Base-by-base conservation (phyloP, 352 stramenopile genomes). In the Phytophthora multivora region DNA sequence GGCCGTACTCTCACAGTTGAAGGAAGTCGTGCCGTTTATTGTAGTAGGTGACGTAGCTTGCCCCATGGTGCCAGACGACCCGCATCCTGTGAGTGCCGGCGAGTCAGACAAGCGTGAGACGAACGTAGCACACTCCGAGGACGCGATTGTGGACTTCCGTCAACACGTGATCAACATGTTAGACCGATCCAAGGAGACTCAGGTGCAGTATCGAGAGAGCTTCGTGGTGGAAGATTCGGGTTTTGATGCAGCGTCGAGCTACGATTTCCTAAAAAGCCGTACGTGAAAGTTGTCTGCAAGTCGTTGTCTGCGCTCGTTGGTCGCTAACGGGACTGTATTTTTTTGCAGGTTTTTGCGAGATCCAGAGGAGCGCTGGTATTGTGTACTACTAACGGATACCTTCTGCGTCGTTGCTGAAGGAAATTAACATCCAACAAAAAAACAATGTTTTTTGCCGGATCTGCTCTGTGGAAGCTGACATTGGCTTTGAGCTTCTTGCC, bases 191-290 rank as follows among this genome's bases (percentile, higher is more conserved):
- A 79, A 87, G 57, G 66, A 83, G 47, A 50, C 52, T 18, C 78
- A 77, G 26, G 60, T 66, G 23, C 62, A 67, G 18, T 71, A 82
- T 43, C 80, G 78, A 6, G 60, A 70, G 25, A 87, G 75, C 59
- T 90, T 89, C 33, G 43, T 77, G 26, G 64, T 80, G 21, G 57
- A 73, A 8, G 33, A 56, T 23, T 88, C 81, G 23, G 65, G 65
- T n/a, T 89, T 88, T 63, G 74, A 91, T 48, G 81, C 81, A 15
- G 65, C 62, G 33, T 63, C 59, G 15, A 74, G 71, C 46, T 88
- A 88, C 56, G 75, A 86, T 59, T 89, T 90, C 56, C 78, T 91
- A 73, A 91, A 91, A 45, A 71, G 53, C 50, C 81, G 79, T 89
- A 83, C 42, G 80, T 87, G 33, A 18, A 39, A 4, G 19, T 31